These are phyloP conservation scores for Trametes cingulata DNA, from an alignment of 768 basidiomycete genomes.

Conservation along the genomic window DNA sequence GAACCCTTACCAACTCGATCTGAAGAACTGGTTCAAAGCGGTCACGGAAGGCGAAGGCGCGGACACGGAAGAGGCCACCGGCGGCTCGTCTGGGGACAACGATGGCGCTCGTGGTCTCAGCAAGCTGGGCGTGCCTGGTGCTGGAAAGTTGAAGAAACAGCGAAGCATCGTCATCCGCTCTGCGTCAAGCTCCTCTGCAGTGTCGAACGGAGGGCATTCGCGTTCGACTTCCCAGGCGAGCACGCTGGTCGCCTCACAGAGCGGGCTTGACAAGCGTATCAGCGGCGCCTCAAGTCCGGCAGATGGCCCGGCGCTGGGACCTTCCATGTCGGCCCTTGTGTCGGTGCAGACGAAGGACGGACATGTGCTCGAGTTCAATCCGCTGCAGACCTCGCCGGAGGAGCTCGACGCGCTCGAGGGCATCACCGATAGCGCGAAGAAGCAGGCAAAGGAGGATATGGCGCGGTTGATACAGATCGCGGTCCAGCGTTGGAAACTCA, in stretches of 20 bases:
- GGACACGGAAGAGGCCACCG: conserved; percentile 14
- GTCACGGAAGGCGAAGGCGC: conserved; percentile 38
- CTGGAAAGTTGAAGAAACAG: conserved; percentile 30
- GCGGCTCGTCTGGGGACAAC: conserved; percentile 14
- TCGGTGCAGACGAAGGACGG: conserved; percentile 83
- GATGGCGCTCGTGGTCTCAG: conserved; percentile 16
- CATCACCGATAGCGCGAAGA: conserved; percentile 80
- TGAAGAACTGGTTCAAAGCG: conserved; percentile 54
- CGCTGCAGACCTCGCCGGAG: conserved; percentile 68
- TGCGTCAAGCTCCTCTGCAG: conserved; percentile 22
- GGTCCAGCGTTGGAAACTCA: conserved; percentile 75
- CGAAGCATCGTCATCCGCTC: conserved; percentile 43
- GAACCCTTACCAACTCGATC: conserved; percentile 72
- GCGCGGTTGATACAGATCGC: conserved; percentile 68
- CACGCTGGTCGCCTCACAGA: conserved; percentile 39
- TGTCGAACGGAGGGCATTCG: conserved; percentile 37
- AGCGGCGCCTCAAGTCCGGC: conserved; percentile 2
- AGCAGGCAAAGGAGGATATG: conserved; percentile 79
- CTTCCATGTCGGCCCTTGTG: conserved; percentile 56
- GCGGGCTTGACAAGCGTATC: conserved; percentile 23
- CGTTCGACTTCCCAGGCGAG: conserved; percentile 56
- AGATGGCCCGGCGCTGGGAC: not conserved
- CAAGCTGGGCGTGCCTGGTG: conserved; percentile 24
- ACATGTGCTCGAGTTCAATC: conserved; percentile 82
- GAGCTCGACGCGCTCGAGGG: conserved; percentile 76